Conservation (phyloP, 106 monocot species). For the Posidonia australis region DNA sequence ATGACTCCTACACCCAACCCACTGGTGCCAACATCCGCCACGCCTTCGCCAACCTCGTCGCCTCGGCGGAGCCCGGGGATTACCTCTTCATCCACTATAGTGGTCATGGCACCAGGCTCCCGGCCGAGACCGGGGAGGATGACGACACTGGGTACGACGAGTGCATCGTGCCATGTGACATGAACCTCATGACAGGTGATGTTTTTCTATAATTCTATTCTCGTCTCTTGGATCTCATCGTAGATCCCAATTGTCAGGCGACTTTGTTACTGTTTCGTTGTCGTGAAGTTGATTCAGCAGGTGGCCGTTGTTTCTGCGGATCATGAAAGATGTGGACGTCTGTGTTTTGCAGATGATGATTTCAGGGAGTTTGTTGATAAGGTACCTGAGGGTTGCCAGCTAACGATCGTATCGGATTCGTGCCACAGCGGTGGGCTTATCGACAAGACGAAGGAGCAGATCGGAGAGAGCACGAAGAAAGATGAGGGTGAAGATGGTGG, state of each 20-base stretch:
- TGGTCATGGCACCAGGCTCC: slow-evolving; percentile 83
- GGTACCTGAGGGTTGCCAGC: slow-evolving; percentile 44
- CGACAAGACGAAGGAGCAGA: slow-evolving; percentile 79
- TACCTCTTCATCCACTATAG: slow-evolving; percentile 84
- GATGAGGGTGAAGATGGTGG: slow-evolving; percentile 3
- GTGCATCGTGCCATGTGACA: slow-evolving; percentile 71
- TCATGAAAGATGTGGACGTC: background rate
- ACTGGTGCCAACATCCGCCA: slow-evolving; percentile 81
- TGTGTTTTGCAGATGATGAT: slow-evolving; percentile 60
- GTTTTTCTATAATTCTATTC: no score
- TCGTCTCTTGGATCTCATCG: no score
- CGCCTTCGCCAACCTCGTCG: slow-evolving; percentile 42
- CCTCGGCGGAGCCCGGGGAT: slow-evolving; percentile 51
- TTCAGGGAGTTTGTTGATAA: slow-evolving; percentile 65
- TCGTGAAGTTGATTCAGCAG: no score
- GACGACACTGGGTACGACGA: slow-evolving; percentile 81
- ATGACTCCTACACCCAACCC: slow-evolving; percentile 38
- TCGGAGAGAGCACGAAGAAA: slow-evolving; percentile 67
- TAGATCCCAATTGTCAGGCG: no score
- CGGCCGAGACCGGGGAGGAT: slow-evolving; percentile 77
- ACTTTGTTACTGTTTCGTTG: no score
- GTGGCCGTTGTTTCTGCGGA: background rate
- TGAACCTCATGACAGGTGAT: slow-evolving; percentile 65
- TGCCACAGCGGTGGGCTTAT: slow-evolving; percentile 97
- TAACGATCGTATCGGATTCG: slow-evolving; percentile 90